Evolutionary conservation across 1,139 yeast genomes (phyloP), one percentile per base, ranked within the genome.

Genomic region (Geotrichum fermentans): DNA sequence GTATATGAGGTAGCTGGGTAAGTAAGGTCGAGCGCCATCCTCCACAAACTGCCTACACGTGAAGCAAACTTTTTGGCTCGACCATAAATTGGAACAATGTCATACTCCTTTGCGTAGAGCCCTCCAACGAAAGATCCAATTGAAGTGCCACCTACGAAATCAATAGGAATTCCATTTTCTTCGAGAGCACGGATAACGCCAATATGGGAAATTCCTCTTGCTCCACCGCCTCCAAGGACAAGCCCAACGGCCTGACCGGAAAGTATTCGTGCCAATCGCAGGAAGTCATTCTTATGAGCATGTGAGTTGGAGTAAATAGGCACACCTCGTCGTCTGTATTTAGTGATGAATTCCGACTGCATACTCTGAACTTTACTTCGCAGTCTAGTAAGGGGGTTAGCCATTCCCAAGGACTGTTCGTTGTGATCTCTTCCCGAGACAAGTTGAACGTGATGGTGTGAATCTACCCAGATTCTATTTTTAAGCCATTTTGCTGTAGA

Each of bases 51-150:
- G 0, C 94, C 79, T 53, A 90, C 73, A 58, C 97, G 74, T 22
- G 82, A 82, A 1, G 96, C 78, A 68, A 92, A 92, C 61, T 82
- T 83, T 67, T 92, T 92, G 3, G 94, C 83, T 52, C 96, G 73
- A 0, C 96, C 97, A 64, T 84, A 89, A 33, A 89, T 85, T 0
- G 96, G 92, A 7, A 92, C 96, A 30, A 87, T 70, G 61, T 90
- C 95, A 59, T 90, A 87, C 53, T 92, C 97, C 57, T 81, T 79
- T 0, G 97, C 98, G 62, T 92, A 92, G 17, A 92, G 69, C 0
- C 97, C 98, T 18, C 98, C 98, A 37, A 92, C 88, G 68, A 92
- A 88, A 0, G 97, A 80, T 0, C 98, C 98, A 50, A 92, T 92
- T 0, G 97, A 89, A 0, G 98, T 92, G 3, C 98, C 98, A 0